phyloP scores from a whole-genome alignment of 2,329 filamentous ascomycete species.

The Hymenoscyphus albidus region DNA sequence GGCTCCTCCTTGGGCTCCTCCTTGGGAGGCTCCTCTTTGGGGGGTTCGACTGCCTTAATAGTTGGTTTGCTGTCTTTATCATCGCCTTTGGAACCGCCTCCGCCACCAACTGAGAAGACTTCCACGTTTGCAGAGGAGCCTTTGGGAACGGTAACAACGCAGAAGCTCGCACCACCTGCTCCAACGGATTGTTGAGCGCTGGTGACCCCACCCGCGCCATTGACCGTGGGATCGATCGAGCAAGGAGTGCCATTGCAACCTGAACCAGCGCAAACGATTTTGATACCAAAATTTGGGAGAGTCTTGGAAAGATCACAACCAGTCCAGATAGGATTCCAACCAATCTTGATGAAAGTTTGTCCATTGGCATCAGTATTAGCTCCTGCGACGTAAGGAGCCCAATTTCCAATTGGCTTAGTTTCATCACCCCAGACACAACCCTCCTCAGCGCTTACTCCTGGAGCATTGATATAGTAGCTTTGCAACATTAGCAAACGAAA shows the following conservation, averaged over 20 bases:
- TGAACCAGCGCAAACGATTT: constrained; percentile 63
- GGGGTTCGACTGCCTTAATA: too few species aligned
- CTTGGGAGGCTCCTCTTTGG: too few species aligned
- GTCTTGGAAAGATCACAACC: constrained; percentile 49
- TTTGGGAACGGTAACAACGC: constrained; percentile 69
- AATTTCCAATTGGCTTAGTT: constrained; percentile 65
- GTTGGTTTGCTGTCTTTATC: too few species aligned
- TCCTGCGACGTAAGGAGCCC: constrained; percentile 72
- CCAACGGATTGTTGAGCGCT: constrained; percentile 53
- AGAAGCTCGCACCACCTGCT: constrained; percentile 67
- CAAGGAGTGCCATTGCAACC: constrained; percentile 73
- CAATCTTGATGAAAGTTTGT: constrained; percentile 69
- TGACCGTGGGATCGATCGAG: constrained; percentile 59
- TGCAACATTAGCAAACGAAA: constrained; percentile 23
- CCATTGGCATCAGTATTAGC: constrained; percentile 65
- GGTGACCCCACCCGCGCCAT: constrained; percentile 54
- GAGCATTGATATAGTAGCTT: constrained; percentile 75
- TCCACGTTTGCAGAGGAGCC: constrained; percentile 65
- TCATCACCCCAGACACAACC: constrained; percentile 70
- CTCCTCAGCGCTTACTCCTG: constrained; percentile 54
- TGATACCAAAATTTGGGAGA: constrained; percentile 63
- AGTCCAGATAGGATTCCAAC: constrained; percentile 72
- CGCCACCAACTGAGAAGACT: constrained; percentile 46
- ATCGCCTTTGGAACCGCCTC: constrained; percentile 12
- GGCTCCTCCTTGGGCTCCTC: constrained; percentile 5